Evolutionary conservation across 2,329 filamentous ascomycete species (phyloP), one percentile per base, ranked within the genome.

Genomic region (Fonsecaea erecta): DNA sequence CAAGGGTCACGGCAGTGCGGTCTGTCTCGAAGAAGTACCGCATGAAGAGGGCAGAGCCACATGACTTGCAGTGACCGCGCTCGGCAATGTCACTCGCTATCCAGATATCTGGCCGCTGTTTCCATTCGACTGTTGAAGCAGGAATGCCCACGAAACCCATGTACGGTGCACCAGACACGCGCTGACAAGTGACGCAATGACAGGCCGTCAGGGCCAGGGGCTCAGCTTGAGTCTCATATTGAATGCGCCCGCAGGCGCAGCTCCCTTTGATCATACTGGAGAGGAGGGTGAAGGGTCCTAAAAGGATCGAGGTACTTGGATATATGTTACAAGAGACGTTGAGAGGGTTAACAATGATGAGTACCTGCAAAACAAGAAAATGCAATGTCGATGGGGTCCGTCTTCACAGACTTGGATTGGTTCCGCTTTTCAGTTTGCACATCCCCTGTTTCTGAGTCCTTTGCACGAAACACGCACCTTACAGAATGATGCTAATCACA

Each of bases 131-230:
- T 62, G 40, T 65, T 66, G 0, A 32, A 9, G 43, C 16, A n/a
- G 76, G 72, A 46, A 83, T 77, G 8, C 74, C 65, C 7, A 75
- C 74, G 65, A 82, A 84, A 2, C 78, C 75, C 37, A 83, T 73
- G 63, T 77, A 84, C 1, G 78, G 77, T 2, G 77, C 78, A 12
- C 82, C 82, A 1, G 81, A 79, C 43, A 82, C 66, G 69, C 80
- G 80, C 63, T 82, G 81, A 67, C 83, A 85, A 46, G 78, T 78
- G n/a, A 72, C 73, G 69, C 83, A 85, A 70, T 84, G 77, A 71
- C 82, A 85, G 62, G 79, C 72, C 18, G 74, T 75, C 30, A 82
- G 71, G 26, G 72, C 65, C 12, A 68, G 71, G 0, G 81, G 80
- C 35, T 59, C 43, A 14, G 62, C 61, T 40, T 56, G 18, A 21